Conservation (phyloP, 176 grass and related monocot species). For the Musa beccarii region DNA sequence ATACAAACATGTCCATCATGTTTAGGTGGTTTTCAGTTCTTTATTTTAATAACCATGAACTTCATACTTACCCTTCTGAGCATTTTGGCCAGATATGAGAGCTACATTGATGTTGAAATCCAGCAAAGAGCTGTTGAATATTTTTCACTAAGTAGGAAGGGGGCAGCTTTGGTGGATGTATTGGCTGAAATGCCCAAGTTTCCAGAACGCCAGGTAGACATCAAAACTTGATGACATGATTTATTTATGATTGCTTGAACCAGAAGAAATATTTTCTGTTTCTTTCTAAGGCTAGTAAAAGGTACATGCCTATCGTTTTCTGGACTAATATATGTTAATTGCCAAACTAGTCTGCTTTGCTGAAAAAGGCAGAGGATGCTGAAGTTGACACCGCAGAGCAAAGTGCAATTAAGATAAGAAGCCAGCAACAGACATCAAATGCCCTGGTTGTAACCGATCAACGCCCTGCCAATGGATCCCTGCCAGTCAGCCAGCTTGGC, state of each 20-base stretch:
- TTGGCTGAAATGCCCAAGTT: constrained; percentile 99
- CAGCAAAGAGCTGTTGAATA: constrained; percentile 98
- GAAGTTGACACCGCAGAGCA: constrained; percentile 98
- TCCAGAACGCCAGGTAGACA: constrained; percentile 78
- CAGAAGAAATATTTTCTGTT: neutral
- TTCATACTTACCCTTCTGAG: neutral
- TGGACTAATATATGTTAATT: constrained; percentile 16
- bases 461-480: constrained; percentile 58
- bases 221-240: neutral
- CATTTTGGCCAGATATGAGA: constrained; percentile 62
- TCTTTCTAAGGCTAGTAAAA: constrained; percentile 1
- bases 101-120: constrained; percentile 97
- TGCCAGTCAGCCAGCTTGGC: constrained; percentile 49
- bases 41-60: neutral
- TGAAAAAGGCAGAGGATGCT: constrained; percentile 97
- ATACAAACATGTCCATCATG: constrained; percentile 13
- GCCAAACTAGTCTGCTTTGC: constrained; percentile 77
- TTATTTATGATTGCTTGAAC: neutral
- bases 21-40: neutral
- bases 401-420: constrained; percentile 93
- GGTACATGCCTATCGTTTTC: neutral
- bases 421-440: constrained; percentile 86
- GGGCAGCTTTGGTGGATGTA: constrained; percentile 76
- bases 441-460: constrained; percentile 78
- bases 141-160: constrained; percentile 84